A percentile compares a stretch with the other conserved stretches of the same genome.
phyloP scores from a whole-genome alignment of 2,329 filamentous ascomycete species.

The Aspergillus thermomutatus region DNA sequence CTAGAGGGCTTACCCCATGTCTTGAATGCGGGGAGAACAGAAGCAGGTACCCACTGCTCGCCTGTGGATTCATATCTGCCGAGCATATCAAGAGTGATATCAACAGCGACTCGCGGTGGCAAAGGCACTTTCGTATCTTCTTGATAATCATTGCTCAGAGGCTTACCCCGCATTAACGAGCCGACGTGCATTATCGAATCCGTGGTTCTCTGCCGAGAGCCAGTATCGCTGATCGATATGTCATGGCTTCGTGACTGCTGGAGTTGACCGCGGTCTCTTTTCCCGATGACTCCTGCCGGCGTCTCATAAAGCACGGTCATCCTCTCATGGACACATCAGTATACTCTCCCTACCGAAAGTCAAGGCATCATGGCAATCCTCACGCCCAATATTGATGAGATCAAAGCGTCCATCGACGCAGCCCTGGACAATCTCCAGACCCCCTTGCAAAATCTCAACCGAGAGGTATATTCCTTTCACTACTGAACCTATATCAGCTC shows the following conservation, averaged over 20 bases:
- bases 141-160: neutral
- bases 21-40: no score
- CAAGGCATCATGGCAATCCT: slow-evolving; percentile 15
- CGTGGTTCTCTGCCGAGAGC: no score
- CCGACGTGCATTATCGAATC: no score
- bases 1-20: neutral
- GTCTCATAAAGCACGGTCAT: neutral
- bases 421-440: slow-evolving; percentile 15
- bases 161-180: neutral
- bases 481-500: neutral
- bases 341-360: neutral
- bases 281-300: no score
- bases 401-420: slow-evolving; percentile 21
- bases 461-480: slow-evolving; percentile 14
- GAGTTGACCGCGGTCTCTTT: neutral
- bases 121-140: no score
- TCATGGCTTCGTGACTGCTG: neutral
- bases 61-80: no score
- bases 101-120: no score
- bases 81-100: no score
- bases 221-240: neutral
- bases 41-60: no score
- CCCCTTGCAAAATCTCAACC: slow-evolving; percentile 24
- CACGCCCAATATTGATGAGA: slow-evolving; percentile 12
- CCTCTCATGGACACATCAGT: neutral